Evolutionary conservation across 2,329 filamentous ascomycete species (phyloP), one percentile per base, ranked within the genome.

Genomic region (Arachnopeziza araneosa): DNA sequence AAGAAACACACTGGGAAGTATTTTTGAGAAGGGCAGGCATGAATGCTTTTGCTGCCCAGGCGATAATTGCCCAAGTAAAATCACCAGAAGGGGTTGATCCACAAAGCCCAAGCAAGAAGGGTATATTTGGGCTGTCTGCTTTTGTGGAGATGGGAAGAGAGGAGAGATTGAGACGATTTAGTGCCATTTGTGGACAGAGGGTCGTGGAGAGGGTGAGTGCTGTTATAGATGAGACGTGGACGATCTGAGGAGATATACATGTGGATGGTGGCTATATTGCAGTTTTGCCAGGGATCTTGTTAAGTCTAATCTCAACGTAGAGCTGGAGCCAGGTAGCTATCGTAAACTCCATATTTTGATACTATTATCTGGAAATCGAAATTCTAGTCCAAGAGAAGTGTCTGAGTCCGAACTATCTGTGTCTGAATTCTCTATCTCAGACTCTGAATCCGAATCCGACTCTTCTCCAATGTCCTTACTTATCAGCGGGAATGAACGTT

Each of bases 31-130:
- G 79, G 24, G 79, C 81, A 1, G 89, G 89, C 0, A 72, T 91
- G 69, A 92, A 93, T 71, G 80, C 83, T 0, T 91, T 84, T 70
- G 88, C 88, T 1, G 89, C 89, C 2, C 88, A 91, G 70, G 77
- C 78, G 10, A 76, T 91, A 1, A 73, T 90, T 36, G 75, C 74
- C 0, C 70, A 72, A n/a, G 60, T 85, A 14, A 78, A 78, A 64
- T 67, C 66, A 7, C 73, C 73, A 7, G 68, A 69, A 21, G 65
- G 58, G 24, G 59, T 63, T 4, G 52, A 66, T 50, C 54, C 26
- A 36, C 23, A 12, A 44, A 59, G 54, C 55, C 58, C 60, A 17
- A 63, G 52, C 30, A 66, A 67, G 60, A 60, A 59, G 10, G 67
- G 62, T 8, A 63, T 67, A 14, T 77, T 72, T 62, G 83, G 81